Percentiles rank a stretch among this genome's conserved stretches.
These are phyloP conservation scores for Phialophora tarda DNA, from an alignment of 2,329 filamentous ascomycete species.

Conservation along the genomic window DNA sequence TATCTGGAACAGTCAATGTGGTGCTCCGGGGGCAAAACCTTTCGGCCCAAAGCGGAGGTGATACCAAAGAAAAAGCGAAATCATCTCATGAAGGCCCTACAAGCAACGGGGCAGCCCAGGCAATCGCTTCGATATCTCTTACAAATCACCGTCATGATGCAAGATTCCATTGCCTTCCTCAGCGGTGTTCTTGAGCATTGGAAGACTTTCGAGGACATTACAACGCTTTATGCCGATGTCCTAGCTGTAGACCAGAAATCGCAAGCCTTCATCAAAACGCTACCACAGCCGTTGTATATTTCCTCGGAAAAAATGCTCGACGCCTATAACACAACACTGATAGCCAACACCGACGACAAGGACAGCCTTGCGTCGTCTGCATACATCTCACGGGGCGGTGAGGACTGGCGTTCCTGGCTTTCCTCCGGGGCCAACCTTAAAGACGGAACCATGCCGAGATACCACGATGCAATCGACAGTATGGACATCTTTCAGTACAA, in stretches of 20 bases:
- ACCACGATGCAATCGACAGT: constrained; percentile 22
- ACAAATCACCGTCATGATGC: constrained; percentile 23
- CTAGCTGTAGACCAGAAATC: constrained; percentile 9
- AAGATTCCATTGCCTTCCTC: constrained; percentile 14
- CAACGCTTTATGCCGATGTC: not conserved
- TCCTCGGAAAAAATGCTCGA: constrained; percentile 20
- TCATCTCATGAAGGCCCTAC: constrained; percentile 15
- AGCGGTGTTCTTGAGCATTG: constrained; percentile 12
- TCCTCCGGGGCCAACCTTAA: not conserved
- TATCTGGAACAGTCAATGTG: constrained; percentile 18
- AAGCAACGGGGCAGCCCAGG: constrained; percentile 5
- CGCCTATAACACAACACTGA: constrained; percentile 27
- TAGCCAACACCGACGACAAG: constrained; percentile 21
- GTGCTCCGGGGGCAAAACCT: constrained; percentile 16
- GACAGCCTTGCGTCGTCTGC: constrained; percentile 16
- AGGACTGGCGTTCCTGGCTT: constrained; percentile 27
- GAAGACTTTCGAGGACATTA: not conserved
- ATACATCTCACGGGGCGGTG: constrained; percentile 11
- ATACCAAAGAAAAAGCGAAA: constrained; percentile 22
- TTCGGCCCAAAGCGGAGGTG: constrained; percentile 18
- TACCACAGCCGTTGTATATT: constrained; percentile 17
- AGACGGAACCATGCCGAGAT: constrained; percentile 1
- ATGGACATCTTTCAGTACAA: constrained; percentile 21
- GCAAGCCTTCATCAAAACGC: constrained; percentile 7
- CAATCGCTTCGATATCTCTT: constrained; percentile 9